Evolutionary conservation across 1,139 yeast species (phyloP).

Genomic region (Taphrina flavorubra): DNA sequence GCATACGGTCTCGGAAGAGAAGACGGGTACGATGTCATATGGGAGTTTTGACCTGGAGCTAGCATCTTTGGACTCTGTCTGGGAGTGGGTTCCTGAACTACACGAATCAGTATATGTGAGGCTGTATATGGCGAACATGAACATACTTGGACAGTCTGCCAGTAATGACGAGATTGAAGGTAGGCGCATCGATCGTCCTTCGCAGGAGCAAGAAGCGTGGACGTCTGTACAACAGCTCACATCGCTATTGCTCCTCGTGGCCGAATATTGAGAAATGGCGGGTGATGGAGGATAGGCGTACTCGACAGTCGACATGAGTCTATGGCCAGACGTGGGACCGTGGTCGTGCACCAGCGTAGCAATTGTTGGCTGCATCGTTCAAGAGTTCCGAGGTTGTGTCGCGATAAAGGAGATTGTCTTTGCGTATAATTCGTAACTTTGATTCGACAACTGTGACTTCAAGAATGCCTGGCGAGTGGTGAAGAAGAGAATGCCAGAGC

Average conservation of each 20-base stretch:
- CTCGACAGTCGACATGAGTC: constrained; percentile 4
- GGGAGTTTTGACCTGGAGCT: neutral
- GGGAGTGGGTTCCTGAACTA: constrained; percentile 32
- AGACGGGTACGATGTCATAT: neutral
- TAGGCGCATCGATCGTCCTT: constrained; percentile 8
- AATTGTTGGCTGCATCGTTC: constrained; percentile 13
- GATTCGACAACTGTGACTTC: too few relatives aligned
- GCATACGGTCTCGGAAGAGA: constrained; percentile 1
- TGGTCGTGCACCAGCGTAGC: constrained; percentile 13
- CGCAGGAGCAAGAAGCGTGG: constrained; percentile 17
- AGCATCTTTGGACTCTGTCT: constrained; percentile 30
- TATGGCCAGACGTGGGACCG: neutral
- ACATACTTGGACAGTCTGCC: constrained; percentile 29
- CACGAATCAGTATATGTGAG: neutral
- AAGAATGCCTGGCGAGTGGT: neutral
- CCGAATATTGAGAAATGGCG: constrained; percentile 11
- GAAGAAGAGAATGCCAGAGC: neutral
- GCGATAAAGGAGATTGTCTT: too few relatives aligned
- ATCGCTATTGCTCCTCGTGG: constrained; percentile 23
- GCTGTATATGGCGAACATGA: neutral
- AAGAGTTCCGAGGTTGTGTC: too few relatives aligned
- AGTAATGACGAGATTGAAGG: constrained; percentile 33
- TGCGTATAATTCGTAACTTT: too few relatives aligned
- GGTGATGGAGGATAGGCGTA: constrained; percentile 16
- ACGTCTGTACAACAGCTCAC: constrained; percentile 18